phyloP scores from a whole-genome alignment of 2,329 filamentous ascomycete species.

The Phialemonium atrogriseum region DNA sequence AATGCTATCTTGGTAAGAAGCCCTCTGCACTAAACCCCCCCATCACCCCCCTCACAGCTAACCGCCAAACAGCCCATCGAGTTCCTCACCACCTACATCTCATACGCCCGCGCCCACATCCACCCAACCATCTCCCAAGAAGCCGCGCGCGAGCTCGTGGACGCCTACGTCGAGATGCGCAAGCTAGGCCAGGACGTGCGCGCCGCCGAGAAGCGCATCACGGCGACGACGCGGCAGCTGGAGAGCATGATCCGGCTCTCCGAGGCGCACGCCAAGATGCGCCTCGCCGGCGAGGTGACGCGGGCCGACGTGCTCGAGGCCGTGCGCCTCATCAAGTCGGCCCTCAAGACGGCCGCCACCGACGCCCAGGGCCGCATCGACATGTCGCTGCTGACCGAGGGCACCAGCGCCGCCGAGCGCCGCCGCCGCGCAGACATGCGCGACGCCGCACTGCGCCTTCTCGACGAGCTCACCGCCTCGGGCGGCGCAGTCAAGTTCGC shows the following conservation, averaged over 20 bases:
- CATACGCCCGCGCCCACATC: conserved; percentile 80
- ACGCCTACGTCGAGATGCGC: conserved; percentile 90
- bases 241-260: conserved; percentile 97
- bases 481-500: conserved; percentile 64
- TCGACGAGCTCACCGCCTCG: conserved; percentile 72
- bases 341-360: conserved; percentile 95
- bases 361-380: conserved; percentile 90
- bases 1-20: conserved; percentile 71
- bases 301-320: conserved; percentile 81
- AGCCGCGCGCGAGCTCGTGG: conserved; percentile 75
- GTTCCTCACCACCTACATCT: conserved; percentile 94
- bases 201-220: conserved; percentile 88
- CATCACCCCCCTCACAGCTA: conserved; percentile 13
- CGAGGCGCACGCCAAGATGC: conserved; percentile 98
- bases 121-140: conserved; percentile 74
- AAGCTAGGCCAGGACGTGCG: conserved; percentile 84
- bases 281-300: conserved; percentile 68
- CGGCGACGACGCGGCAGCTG: conserved; percentile 89
- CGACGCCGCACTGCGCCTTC: conserved; percentile 60
- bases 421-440: conserved; percentile 79
- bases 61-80: conserved; percentile 63
- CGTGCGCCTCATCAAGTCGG: conserved; percentile 83
- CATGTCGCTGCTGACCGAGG: conserved; percentile 91
- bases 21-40: neutral
- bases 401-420: conserved; percentile 82